Evolutionary conservation across 306 rosid species (phyloP).

Genomic region (Arachis hypogaea): DNA sequence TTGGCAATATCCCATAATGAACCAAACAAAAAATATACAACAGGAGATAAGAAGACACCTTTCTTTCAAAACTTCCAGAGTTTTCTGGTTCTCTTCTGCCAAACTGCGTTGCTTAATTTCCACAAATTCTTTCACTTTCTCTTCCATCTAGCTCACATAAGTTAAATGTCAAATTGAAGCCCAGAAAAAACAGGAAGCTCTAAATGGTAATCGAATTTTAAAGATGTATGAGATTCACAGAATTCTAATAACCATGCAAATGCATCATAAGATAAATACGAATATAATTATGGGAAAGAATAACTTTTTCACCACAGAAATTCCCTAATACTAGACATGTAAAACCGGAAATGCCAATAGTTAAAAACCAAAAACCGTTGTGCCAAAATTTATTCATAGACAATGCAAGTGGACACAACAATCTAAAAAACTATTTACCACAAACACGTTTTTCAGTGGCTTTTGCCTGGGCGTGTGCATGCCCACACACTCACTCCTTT

Average conservation of each 20-base stretch:
- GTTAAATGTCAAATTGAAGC: slow-evolving; percentile 38
- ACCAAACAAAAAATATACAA: slow-evolving; percentile 31
- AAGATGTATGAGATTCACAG: slow-evolving; percentile 5
- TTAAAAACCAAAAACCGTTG: slow-evolving; percentile 12
- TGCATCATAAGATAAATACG: slow-evolving; percentile 20
- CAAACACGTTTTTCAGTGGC: slow-evolving; percentile 6
- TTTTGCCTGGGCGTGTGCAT: not conserved
- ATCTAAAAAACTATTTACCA: slow-evolving; percentile 15
- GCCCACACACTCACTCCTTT: slow-evolving; percentile 5
- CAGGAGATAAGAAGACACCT: slow-evolving; percentile 55
- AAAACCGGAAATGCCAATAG: not conserved
- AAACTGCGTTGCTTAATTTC: slow-evolving; percentile 96
- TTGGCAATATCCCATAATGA: not conserved
- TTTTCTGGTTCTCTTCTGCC: slow-evolving; percentile 98
- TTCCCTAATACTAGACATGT: slow-evolving; percentile 6
- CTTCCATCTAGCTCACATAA: slow-evolving; percentile 78
- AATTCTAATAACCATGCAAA: slow-evolving; percentile 1
- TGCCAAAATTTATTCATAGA: slow-evolving; percentile 16
- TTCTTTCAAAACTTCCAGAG: slow-evolving; percentile 85
- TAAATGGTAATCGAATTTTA: slow-evolving; percentile 21
- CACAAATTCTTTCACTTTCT: slow-evolving; percentile 92
- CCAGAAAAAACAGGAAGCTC: slow-evolving; percentile 5
- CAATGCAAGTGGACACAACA: not conserved
- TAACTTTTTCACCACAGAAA: slow-evolving; percentile 8
- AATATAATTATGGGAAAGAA: slow-evolving; percentile 18